Conservation (phyloP, 1,139 yeast genomes). For the Yamadazyma sp. region DNA sequence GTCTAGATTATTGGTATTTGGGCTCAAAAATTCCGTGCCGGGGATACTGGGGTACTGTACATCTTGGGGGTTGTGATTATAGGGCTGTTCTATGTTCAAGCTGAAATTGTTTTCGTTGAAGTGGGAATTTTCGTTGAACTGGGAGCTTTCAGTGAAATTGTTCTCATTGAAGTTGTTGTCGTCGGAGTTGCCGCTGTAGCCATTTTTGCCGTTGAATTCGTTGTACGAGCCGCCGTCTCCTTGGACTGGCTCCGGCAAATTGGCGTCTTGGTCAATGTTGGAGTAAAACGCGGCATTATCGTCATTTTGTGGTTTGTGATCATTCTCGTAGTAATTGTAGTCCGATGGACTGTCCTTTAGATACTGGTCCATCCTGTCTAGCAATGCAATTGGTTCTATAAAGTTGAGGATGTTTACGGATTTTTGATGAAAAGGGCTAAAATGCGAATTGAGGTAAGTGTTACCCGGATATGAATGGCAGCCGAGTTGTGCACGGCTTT, state of each 20-base stretch:
- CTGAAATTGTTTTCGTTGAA: slow-evolving; percentile 10
- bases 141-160: too few species aligned
- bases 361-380: slow-evolving; percentile 32
- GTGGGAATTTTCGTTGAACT: too few species aligned
- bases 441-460: not conserved
- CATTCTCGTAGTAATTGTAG: slow-evolving; percentile 6
- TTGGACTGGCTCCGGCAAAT: not conserved
- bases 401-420: not conserved
- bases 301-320: slow-evolving; percentile 2
- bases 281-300: not conserved
- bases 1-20: slow-evolving; percentile 11
- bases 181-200: too few species aligned
- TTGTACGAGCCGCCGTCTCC: not conserved
- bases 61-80: slow-evolving; percentile 14
- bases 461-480: too few species aligned
- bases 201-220: not conserved
- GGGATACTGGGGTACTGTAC: slow-evolving; percentile 16
- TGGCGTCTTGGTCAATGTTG: not conserved
- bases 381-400: not conserved
- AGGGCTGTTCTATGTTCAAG: slow-evolving; percentile 17
- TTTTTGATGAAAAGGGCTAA: not conserved
- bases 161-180: slow-evolving; percentile 8
- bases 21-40: slow-evolving; percentile 17
- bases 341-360: slow-evolving; percentile 41
- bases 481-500: too few species aligned